phyloP scores from a whole-genome alignment of 495 filamentous ascomycete genomes.

The Podospora pseudoanserina region DNA sequence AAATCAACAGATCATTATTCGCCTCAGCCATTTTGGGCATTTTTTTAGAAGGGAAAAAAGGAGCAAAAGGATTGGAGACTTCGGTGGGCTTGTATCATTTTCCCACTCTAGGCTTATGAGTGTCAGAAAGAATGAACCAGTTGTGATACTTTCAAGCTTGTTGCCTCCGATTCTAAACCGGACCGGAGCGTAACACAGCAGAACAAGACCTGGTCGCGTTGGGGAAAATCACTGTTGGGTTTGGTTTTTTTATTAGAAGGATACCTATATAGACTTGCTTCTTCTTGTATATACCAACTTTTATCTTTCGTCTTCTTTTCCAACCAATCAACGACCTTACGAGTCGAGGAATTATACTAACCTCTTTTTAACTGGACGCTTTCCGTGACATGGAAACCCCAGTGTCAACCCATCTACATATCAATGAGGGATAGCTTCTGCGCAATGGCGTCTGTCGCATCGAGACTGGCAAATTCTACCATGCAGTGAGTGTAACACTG shows the following conservation, averaged over 20 bases:
- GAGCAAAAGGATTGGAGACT: slow-evolving; percentile 6
- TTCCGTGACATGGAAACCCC: too few species aligned
- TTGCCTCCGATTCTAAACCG: background rate
- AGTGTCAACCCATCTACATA: too few species aligned
- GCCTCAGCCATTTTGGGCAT: background rate
- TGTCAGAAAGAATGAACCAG: background rate
- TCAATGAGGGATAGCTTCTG: too few species aligned
- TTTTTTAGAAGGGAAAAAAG: slow-evolving; percentile 1
- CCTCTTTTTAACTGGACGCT: background rate
- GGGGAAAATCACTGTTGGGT: background rate
- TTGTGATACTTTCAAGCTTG: background rate
- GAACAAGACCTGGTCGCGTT: background rate
- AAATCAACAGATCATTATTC: background rate
- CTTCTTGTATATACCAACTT: slow-evolving; percentile 29
- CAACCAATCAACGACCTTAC: background rate
- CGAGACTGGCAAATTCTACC: too few species aligned
- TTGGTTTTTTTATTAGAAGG: background rate
- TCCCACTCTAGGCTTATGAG: background rate
- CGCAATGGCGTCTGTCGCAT: too few species aligned
- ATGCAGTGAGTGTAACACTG: too few species aligned
- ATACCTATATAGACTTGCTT: slow-evolving; percentile 31
- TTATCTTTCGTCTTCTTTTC: background rate
- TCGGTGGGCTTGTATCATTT: slow-evolving; percentile 4
- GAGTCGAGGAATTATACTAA: background rate
- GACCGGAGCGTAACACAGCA: background rate